phyloP scores from a whole-genome alignment of 257 asterid genomes.

The Rehmannia glutinosa region DNA sequence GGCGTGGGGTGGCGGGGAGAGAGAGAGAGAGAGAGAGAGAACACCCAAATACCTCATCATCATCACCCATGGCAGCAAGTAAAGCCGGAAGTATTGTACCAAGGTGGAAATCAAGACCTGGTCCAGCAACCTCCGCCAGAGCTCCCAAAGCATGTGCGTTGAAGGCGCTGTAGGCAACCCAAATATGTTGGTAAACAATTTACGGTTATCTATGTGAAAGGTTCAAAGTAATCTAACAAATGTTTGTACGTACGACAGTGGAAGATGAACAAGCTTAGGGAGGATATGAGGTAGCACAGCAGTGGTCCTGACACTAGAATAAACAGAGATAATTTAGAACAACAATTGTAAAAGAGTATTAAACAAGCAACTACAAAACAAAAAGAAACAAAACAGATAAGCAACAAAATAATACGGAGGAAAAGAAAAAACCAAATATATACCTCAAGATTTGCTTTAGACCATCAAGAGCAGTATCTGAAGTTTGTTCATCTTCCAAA shows the following conservation, averaged over 20 bases:
- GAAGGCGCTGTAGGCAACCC: conserved; percentile 61
- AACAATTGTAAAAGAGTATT: not conserved
- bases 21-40: not conserved
- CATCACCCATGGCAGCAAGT: conserved; percentile 76
- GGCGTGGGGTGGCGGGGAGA: not conserved
- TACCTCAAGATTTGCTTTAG: conserved; percentile 93
- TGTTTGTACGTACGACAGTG: conserved; percentile 68
- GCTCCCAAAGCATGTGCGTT: conserved; percentile 99
- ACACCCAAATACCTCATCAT: conserved; percentile 47
- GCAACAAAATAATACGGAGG: not conserved
- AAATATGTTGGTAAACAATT: conserved; percentile 15
- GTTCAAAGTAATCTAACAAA: conserved; percentile 9
- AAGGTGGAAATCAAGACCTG: conserved; percentile 92
- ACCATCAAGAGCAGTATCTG: conserved; percentile 99
- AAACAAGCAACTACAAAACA: not conserved
- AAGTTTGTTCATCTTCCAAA: conserved; percentile 77
- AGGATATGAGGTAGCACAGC: conserved; percentile 99
- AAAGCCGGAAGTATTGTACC: conserved; percentile 86
- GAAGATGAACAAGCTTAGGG: conserved; percentile 94
- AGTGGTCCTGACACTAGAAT: conserved; percentile 84
- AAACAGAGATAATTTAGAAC: conserved; percentile 19
- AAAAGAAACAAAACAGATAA: too few species aligned
- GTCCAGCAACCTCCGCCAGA: conserved; percentile 96
- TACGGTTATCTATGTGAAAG: not conserved
- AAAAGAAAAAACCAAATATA: conserved; percentile 8